Evolutionary conservation across 257 asterid species (phyloP).

Genomic region (Nicotiana tabacum): DNA sequence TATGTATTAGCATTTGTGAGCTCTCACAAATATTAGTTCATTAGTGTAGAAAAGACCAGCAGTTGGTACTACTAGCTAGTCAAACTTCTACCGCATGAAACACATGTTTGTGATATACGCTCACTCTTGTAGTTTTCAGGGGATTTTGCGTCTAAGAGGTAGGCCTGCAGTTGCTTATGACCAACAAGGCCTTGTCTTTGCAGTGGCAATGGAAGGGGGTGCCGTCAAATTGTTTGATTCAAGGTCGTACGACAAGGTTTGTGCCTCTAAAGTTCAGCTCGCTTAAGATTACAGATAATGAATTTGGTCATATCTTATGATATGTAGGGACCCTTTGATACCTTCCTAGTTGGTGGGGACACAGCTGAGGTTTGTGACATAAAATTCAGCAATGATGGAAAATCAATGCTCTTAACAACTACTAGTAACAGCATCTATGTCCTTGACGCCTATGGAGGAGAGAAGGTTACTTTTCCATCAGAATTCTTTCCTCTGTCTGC

Average conservation of each 20-base stretch:
- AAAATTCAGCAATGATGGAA: conserved; percentile 96
- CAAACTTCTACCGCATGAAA: not conserved
- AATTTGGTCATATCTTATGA: conserved; percentile 3
- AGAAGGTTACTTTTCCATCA: conserved; percentile 54
- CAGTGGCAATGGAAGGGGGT: conserved; percentile 98
- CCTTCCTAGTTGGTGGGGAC: conserved; percentile 95
- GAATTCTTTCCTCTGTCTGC: conserved; percentile 5
- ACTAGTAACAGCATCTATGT: conserved; percentile 74
- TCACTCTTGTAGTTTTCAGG: conserved; percentile 84
- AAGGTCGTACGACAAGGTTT: conserved; percentile 87
- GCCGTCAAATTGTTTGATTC: conserved; percentile 90
- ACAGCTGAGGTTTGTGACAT: conserved; percentile 96
- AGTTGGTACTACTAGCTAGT: conserved; percentile 1
- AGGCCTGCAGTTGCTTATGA: conserved; percentile 97
- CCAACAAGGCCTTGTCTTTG: conserved; percentile 97
- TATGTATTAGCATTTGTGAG: not conserved
- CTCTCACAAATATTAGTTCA: conserved; percentile 1
- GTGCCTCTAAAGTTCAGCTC: conserved; percentile 12
- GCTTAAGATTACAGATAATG: not conserved
- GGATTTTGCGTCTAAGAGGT: conserved; percentile 81
- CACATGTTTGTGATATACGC: conserved; percentile 42
- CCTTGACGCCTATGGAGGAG: conserved; percentile 93
- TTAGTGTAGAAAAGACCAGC: not conserved
- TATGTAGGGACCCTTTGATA: conserved; percentile 89
- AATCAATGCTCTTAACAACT: conserved; percentile 90